phyloP scores from a whole-genome alignment of 129 eudicot species.

The Rutidosis leptorrhynchoides region DNA sequence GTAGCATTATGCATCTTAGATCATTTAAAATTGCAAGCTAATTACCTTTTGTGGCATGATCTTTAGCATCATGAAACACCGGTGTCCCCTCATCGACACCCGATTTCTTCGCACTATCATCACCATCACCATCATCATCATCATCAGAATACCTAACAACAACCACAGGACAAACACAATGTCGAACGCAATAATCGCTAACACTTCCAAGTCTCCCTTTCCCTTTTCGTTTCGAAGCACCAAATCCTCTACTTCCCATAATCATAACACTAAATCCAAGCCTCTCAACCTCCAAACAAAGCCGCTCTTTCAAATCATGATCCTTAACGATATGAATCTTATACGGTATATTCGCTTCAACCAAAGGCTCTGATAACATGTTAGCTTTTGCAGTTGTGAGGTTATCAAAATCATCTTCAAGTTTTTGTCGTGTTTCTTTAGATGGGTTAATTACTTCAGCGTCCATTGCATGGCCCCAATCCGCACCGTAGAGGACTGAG shows the following conservation, averaged over 20 bases:
- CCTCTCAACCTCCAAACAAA: constrained; percentile 16
- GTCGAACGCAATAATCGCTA: constrained; percentile 16
- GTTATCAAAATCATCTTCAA: constrained; percentile 16
- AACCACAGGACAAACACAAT: constrained; percentile 20
- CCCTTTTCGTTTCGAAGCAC: constrained; percentile 1
- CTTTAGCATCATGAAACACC: background rate
- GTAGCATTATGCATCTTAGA: no score
- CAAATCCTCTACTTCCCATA: constrained; percentile 13
- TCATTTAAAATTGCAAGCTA: background rate
- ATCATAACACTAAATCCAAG: constrained; percentile 11
- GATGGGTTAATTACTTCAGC: background rate
- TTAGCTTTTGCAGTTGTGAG: background rate
- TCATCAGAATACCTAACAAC: constrained; percentile 14
- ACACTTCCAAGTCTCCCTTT: constrained; percentile 19
- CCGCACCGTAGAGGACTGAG: constrained; percentile 6
- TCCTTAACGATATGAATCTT: constrained; percentile 17
- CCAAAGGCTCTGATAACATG: background rate
- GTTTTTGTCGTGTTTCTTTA: constrained; percentile 1
- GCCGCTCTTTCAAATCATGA: constrained; percentile 13
- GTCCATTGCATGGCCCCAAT: constrained; percentile 16
- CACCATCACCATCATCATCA: background rate
- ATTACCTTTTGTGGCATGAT: background rate
- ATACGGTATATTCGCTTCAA: constrained; percentile 8
- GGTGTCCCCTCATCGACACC: background rate
- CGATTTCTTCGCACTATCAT: background rate